Percentiles rank a stretch among this genome's conserved stretches.
These are phyloP conservation scores for Apocynum venetum DNA, from an alignment of 257 asterid genomes.

Conservation along the genomic window DNA sequence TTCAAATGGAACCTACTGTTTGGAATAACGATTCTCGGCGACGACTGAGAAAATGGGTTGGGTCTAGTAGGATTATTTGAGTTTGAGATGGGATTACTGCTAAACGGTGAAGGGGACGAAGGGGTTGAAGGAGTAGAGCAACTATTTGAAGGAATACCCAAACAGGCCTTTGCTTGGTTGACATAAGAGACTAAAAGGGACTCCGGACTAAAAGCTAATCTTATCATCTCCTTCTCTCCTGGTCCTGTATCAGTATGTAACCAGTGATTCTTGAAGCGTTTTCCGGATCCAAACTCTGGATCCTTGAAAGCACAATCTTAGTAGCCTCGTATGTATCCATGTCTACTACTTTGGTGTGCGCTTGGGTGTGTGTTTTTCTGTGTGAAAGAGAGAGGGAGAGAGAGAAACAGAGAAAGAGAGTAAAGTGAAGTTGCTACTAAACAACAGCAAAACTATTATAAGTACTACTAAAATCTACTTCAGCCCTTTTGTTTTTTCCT, in stretches of 20 bases:
- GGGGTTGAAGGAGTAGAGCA: conserved; percentile 40
- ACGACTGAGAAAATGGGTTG: conserved; percentile 41
- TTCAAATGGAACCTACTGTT: conserved; percentile 45
- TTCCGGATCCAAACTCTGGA: conserved; percentile 70
- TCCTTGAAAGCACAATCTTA: conserved; percentile 65
- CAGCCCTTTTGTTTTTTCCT: conserved; percentile 18
- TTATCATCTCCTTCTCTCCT: conserved; percentile 75
- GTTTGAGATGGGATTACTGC: conserved; percentile 21
- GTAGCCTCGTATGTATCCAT: conserved; percentile 81
- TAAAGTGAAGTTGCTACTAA: conserved; percentile 7
- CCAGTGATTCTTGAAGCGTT: conserved; percentile 88
- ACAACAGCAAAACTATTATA: conserved; percentile 1
- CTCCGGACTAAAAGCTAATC: conserved; percentile 79
- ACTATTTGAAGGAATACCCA: conserved; percentile 44
- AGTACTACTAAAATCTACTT: conserved; percentile 4
- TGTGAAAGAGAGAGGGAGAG: not conserved
- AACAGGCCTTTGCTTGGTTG: conserved; percentile 45
- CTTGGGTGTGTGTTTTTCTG: not conserved
- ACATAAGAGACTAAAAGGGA: conserved; percentile 44
- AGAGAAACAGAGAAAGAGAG: not conserved
- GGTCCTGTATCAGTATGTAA: conserved; percentile 67
- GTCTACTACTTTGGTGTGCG: not conserved
- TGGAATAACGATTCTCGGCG: conserved; percentile 56
- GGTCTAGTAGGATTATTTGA: conserved; percentile 20
- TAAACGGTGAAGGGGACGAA: conserved; percentile 26